Evolutionary conservation across 768 basidiomycete species (phyloP).

Genomic region (Tylopilus sp.): DNA sequence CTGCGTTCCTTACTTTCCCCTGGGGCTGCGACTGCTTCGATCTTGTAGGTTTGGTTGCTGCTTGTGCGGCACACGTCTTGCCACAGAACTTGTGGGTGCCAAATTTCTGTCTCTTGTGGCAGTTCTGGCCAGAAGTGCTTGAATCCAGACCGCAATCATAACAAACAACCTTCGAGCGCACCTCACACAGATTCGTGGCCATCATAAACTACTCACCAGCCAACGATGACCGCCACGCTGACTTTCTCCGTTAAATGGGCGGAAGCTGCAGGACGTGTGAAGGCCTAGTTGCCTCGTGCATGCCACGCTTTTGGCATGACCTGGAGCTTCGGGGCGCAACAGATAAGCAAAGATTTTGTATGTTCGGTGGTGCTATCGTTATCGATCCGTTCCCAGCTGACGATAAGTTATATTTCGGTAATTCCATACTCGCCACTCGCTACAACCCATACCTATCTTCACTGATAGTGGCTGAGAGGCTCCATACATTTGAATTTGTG

Average conservation of each 20-base stretch:
- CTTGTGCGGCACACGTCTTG: conserved; percentile 51
- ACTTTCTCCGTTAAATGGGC: conserved; percentile 9
- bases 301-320: conserved; percentile 19
- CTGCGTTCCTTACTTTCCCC: conserved; percentile 9
- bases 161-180: conserved; percentile 13
- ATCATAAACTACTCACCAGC: conserved; percentile 21
- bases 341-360: conserved; percentile 1
- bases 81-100: conserved; percentile 54
- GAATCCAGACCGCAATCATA: conserved; percentile 3
- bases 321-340: conserved; percentile 2
- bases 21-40: conserved; percentile 14
- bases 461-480: conserved; percentile 20
- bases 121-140: conserved; percentile 38
- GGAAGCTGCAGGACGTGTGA: conserved; percentile 6
- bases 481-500: conserved; percentile 28
- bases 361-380: conserved; percentile 2
- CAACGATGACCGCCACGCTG: conserved; percentile 3
- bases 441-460: conserved; percentile 12
- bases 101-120: conserved; percentile 53
- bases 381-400: conserved; percentile 6
- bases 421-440: neutral
- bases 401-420: conserved; percentile 17
- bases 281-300: conserved; percentile 22
- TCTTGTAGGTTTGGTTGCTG: conserved; percentile 14
- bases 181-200: conserved; percentile 30